Evolutionary conservation across 2,329 filamentous ascomycete species (phyloP).

Genomic region (Gremmenia infestans): DNA sequence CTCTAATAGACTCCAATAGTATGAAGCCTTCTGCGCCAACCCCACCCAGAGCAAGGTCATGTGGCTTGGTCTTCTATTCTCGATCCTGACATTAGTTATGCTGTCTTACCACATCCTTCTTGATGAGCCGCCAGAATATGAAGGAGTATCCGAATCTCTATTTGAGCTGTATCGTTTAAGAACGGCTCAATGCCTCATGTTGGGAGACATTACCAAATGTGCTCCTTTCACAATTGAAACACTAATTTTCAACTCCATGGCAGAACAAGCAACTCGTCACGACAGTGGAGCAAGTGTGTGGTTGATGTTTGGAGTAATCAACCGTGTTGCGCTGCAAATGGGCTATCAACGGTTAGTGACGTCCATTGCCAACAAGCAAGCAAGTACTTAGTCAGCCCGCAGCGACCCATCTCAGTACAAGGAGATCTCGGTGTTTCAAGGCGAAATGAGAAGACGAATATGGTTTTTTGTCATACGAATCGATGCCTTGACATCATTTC

Average conservation of each 20-base stretch:
- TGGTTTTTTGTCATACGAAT: conserved; percentile 67
- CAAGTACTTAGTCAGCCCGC: conserved; percentile 59
- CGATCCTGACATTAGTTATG: conserved; percentile 69
- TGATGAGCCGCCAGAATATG: conserved; percentile 71
- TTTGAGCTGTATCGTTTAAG: conserved; percentile 60
- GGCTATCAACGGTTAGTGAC: conserved; percentile 50
- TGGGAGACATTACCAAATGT: conserved; percentile 70
- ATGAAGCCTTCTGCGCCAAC: conserved; percentile 55
- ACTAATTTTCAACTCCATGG: conserved; percentile 66
- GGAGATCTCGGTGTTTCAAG: conserved; percentile 66
- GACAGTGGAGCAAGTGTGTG: conserved; percentile 56
- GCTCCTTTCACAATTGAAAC: conserved; percentile 70
- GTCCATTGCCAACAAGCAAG: not conserved
- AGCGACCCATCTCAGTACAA: conserved; percentile 70
- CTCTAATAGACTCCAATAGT: conserved; percentile 5
- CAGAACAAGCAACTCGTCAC: conserved; percentile 66
- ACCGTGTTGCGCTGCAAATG: conserved; percentile 46
- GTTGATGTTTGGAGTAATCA: conserved; percentile 46
- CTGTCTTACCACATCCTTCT: conserved; percentile 70
- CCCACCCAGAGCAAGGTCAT: conserved; percentile 66
- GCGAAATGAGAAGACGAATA: conserved; percentile 64
- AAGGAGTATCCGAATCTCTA: conserved; percentile 49
- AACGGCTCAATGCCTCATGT: conserved; percentile 72
- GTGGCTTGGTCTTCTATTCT: conserved; percentile 74
- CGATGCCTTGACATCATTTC: conserved; percentile 71